Conservation (phyloP, 805 yeast species). For the Wickerhamiella qilinensis region DNA sequence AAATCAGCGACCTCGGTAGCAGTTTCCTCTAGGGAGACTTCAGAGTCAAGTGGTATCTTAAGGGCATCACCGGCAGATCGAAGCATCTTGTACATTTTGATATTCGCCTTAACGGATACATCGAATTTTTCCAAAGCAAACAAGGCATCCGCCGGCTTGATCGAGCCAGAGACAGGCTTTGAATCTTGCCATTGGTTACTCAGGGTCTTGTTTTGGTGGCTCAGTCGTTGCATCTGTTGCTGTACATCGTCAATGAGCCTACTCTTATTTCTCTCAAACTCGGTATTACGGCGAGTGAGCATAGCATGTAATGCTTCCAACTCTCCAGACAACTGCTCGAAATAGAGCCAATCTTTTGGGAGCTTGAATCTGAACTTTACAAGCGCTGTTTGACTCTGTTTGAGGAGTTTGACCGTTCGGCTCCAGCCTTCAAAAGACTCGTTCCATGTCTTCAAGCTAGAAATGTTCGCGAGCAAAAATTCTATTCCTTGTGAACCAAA, state of each 20-base stretch:
- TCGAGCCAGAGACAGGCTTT: slow-evolving; percentile 19
- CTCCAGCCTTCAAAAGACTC: background rate
- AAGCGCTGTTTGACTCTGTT: slow-evolving; percentile 27
- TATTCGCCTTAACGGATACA: slow-evolving; percentile 8
- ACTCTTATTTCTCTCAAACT: slow-evolving; percentile 20
- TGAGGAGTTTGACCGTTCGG: background rate
- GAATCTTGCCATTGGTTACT: slow-evolving; percentile 31
- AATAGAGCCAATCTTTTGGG: slow-evolving; percentile 38
- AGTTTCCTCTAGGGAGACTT: slow-evolving; percentile 17
- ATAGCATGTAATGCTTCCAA: slow-evolving; percentile 28
- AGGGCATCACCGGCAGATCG: slow-evolving; percentile 23
- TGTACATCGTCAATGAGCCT: slow-evolving; percentile 4
- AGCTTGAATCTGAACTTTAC: slow-evolving; percentile 31
- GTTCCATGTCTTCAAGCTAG: background rate
- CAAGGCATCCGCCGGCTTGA: slow-evolving; percentile 16
- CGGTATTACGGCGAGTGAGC: slow-evolving; percentile 20
- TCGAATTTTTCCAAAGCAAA: slow-evolving; percentile 18
- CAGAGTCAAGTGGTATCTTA: slow-evolving; percentile 20
- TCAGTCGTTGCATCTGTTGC: slow-evolving; percentile 25
- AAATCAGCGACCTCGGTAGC: slow-evolving; percentile 39
- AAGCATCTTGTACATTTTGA: slow-evolving; percentile 13
- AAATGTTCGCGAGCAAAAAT: background rate
- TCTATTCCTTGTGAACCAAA: background rate
- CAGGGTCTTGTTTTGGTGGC: slow-evolving; percentile 20
- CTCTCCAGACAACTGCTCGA: slow-evolving; percentile 46